Conservation (phyloP, 148 eudicot genomes). For the Euryodendron excelsum region DNA sequence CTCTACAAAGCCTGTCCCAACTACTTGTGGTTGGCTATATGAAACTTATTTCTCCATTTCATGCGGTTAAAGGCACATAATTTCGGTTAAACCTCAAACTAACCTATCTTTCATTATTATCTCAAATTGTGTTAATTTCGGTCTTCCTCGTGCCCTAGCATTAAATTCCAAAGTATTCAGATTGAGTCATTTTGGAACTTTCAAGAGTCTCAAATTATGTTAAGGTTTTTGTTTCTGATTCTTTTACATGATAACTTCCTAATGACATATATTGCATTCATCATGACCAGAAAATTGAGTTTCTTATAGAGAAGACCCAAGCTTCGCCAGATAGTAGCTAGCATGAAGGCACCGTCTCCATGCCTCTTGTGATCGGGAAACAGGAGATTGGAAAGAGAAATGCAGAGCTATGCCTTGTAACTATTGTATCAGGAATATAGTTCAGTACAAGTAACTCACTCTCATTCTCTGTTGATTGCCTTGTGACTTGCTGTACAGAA, state of each 20-base stretch:
- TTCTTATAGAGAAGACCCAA: slow-evolving; percentile 52
- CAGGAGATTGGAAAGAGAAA: background rate
- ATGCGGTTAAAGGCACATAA: background rate
- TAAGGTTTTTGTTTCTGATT: background rate
- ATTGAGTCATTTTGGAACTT: background rate
- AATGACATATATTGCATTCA: background rate
- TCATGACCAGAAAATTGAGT: slow-evolving; percentile 69
- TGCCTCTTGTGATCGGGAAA: slow-evolving; percentile 1
- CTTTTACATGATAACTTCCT: background rate
- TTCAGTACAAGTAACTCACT: background rate
- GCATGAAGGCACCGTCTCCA: background rate
- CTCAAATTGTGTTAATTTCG: background rate
- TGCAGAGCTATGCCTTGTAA: background rate
- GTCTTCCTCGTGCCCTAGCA: background rate
- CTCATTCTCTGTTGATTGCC: background rate
- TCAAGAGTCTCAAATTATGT: background rate
- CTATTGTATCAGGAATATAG: background rate
- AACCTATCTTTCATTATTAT: background rate
- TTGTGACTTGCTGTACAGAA: background rate
- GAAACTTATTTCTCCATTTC: background rate
- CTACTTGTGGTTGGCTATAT: background rate
- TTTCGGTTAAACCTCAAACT: background rate
- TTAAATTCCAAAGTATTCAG: background rate
- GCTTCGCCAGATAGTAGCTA: slow-evolving; percentile 19
- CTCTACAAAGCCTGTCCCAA: background rate